Evolutionary conservation across 2,329 filamentous ascomycete genomes (phyloP), one percentile per base, ranked within the genome.

Genomic region (Alternaria incomplexa): DNA sequence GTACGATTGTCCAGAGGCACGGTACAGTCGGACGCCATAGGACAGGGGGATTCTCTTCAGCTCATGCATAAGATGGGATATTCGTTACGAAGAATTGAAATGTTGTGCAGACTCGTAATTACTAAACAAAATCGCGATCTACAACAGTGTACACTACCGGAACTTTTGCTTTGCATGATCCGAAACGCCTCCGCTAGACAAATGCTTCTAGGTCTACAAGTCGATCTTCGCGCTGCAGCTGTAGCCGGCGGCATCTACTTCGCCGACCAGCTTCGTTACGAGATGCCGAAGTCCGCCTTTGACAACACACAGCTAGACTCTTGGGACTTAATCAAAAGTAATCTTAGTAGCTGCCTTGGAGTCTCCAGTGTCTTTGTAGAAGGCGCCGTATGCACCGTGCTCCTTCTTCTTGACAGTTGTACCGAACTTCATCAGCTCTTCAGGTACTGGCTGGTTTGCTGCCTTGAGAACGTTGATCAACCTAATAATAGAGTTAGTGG

Each of bases 391-490:
- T 51, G 92, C 91, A 75, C 93, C 92, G 83, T 99, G 96, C 52
- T 90, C 88, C 93, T 98, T 98, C 89, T 97, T 97, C 89, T 98
- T 99, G 56, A 99, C 96, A 1, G 95, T 98, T 22, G 93, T 97
- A 74, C 96, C 96, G 72, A 97, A 99, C 83, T 97, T 97, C 79
- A 98, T 85, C 40, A 99, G 84, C 25, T 93, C 91, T 46, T 97
- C 93, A 3, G 96, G 96, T 1, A 99, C 93, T 12, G 89, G 86
- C 81, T 99, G 96, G 69, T 93, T 93, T 23, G 96, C 94, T n/a
- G 90, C 92, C 82, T 92, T 96, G 66, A 99, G 88, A 59, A 99
- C 93, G 79, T 98, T 98, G 83, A 98, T 91, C 72, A 99, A 84
- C 10, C 91, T 94, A 71, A 15, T 47, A 30, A 36, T n/a, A 45